These are phyloP conservation scores for Lichtheimia corymbifera DNA, from an alignment of 371 early-diverging fungal species.

Conservation along the genomic window DNA sequence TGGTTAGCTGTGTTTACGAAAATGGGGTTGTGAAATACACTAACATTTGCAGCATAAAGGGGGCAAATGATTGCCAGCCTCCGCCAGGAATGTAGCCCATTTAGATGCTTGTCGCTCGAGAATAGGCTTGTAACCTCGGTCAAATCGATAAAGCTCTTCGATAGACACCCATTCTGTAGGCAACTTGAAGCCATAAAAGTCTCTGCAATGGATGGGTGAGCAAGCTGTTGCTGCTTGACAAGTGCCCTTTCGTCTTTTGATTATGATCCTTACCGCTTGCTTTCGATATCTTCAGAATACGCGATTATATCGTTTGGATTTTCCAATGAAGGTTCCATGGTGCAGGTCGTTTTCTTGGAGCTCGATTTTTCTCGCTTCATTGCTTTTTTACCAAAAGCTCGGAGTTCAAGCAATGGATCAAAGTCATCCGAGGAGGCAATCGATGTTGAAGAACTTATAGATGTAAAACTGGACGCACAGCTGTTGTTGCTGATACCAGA, in stretches of 20 bases:
- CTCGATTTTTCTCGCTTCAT: no score
- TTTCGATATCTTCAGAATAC: no score
- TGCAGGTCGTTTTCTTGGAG: no score
- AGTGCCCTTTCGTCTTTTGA: no score
- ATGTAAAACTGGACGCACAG: neutral
- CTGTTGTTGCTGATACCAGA: slow-evolving; percentile 5
- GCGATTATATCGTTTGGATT: no score
- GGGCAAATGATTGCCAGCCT: slow-evolving; percentile 50
- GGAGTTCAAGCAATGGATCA: no score
- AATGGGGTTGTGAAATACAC: slow-evolving; percentile 5
- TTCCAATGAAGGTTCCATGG: no score
- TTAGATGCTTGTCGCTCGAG: slow-evolving; percentile 45
- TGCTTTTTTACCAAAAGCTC: no score
- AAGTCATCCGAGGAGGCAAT: neutral
- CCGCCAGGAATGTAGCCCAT: slow-evolving; percentile 51
- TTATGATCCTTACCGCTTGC: no score
- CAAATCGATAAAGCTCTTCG: slow-evolving; percentile 51
- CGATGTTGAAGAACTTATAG: neutral
- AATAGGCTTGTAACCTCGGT: slow-evolving; percentile 45
- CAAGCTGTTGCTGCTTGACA: no score
- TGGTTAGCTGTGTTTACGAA: no score
- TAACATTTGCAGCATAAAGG: slow-evolving; percentile 49
- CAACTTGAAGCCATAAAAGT: slow-evolving; percentile 63
- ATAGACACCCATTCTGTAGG: slow-evolving; percentile 53
- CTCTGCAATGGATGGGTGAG: slow-evolving; percentile 21